Evolutionary conservation across 805 yeast species (phyloP), one percentile per base, ranked within the genome.

Genomic region (Monosporozyma aerobia): DNA sequence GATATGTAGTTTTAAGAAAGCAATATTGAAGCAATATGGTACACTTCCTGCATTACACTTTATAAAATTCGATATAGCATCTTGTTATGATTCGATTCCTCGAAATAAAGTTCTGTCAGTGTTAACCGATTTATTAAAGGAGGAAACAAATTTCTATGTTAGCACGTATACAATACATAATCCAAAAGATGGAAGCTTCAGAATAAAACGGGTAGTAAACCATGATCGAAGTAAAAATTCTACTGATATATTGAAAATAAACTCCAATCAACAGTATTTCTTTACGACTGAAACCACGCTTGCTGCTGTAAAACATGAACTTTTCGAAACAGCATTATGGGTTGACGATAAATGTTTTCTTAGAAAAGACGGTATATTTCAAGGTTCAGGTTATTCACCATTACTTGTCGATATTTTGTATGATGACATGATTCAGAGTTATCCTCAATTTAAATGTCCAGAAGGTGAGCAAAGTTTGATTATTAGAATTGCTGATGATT

Each of bases 401-500:
- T 71, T 82, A 5, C 73, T 90, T 37, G 89, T 95, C 56, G 87
- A 89, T 56, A 57, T 89, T 0, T 77, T 87, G 0, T 85, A 85
- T 59, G 89, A 85, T 60, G 72, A 76, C 1, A 62, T 90, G 32
- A 75, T 85, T 10, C 72, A 73, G 30, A 56, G 57, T 23, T 56
- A 60, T 35, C 3, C 55, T 57, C 48, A 58, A 59, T 58, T 70
- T 72, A 23, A 57, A 61, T 60, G 62, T 41, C 41, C 64, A n/a
- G 37, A 55, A 1, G 49, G 56, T 2, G 54, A 59, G 5, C 59
- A 66, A 2, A 67, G 76, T 14, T 54, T 76, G 2, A 63, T 88
- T 2, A 53, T 88, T 7, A 69, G 97, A 51, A 65, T 87, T 22
- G 95, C 89, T 0, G 98, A 90, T 68, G 98, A 90, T 64, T 90